Conservation (phyloP, 2,329 filamentous ascomycete genomes). For the Ophiognomonia clavigignenti-juglandacearum region DNA sequence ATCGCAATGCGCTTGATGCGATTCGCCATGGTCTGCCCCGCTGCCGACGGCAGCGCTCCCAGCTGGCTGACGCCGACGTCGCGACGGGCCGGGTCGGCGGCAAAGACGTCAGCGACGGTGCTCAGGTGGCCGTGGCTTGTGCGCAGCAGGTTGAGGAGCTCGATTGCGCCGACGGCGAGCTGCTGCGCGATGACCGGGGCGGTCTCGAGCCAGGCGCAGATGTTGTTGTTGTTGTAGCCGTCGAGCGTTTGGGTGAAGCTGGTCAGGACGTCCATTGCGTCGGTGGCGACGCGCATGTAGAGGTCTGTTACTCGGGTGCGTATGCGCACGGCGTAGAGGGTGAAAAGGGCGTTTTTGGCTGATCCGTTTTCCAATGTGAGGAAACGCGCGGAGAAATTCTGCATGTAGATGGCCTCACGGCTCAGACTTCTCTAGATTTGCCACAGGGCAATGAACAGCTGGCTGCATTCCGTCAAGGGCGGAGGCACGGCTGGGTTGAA, state of each 20-base stretch:
- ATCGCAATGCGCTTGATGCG: slow-evolving; percentile 1
- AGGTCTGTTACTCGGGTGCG: neutral
- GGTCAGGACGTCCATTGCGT: too few relatives aligned
- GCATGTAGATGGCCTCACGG: neutral
- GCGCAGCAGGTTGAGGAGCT: neutral
- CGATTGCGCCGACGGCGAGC: neutral
- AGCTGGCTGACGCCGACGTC: neutral
- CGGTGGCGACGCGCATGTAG: neutral
- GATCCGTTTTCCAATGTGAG: neutral
- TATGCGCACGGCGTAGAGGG: neutral
- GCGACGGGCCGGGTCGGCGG: neutral
- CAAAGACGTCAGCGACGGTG: neutral
- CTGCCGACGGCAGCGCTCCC: neutral
- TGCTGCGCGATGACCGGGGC: neutral
- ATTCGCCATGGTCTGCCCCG: neutral
- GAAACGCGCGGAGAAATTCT: neutral
- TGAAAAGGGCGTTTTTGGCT: neutral
- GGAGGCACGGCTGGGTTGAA: neutral
- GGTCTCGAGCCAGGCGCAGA: neutral
- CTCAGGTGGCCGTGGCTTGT: neutral
- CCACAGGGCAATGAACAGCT: neutral
- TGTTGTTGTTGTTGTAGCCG: neutral
- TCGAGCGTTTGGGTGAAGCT: neutral
- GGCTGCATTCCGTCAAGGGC: neutral
- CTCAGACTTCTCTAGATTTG: neutral